Conservation (phyloP, 768 basidiomycete species). For the Cyclocybe aegerita region DNA sequence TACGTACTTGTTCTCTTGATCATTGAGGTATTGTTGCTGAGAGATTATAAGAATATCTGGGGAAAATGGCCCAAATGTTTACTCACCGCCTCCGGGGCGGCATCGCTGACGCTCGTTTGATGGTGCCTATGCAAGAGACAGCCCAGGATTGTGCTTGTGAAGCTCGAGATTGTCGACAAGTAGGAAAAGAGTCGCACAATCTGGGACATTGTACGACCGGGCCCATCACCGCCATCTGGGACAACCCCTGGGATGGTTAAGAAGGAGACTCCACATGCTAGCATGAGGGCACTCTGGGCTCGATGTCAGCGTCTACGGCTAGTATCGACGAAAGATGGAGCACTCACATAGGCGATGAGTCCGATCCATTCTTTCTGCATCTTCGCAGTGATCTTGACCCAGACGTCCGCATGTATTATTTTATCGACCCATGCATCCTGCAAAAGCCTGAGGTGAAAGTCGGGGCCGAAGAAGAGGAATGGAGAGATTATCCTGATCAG, state of each 20-base stretch:
- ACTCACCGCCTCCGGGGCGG: constrained; percentile 35
- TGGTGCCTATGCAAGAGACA: constrained; percentile 43
- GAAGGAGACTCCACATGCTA: constrained; percentile 59
- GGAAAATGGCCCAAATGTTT: not conserved
- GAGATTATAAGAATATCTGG: constrained; percentile 4
- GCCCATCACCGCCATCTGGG: too few relatives aligned
- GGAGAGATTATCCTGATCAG: constrained; percentile 21
- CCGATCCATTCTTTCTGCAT: constrained; percentile 49
- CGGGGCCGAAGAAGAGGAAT: constrained; percentile 31
- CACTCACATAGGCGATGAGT: constrained; percentile 49
- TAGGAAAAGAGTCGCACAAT: too few relatives aligned
- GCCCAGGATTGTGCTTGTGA: constrained; percentile 45
- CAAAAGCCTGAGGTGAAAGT: constrained; percentile 39
- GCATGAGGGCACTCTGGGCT: constrained; percentile 31
- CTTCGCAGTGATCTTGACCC: constrained; percentile 42
- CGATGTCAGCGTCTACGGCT: not conserved
- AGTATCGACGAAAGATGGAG: not conserved
- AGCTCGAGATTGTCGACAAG: constrained; percentile 41
- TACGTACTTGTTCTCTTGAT: constrained; percentile 15
- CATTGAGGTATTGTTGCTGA: constrained; percentile 26
- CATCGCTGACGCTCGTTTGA: constrained; percentile 28
- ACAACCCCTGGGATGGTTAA: constrained; percentile 48
- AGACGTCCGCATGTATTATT: too few relatives aligned
- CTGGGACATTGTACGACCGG: too few relatives aligned
- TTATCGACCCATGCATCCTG: constrained; percentile 49